These are phyloP conservation scores for Thinopyrum elongatum DNA, from an alignment of 176 grass and related monocot genomes.

Conservation along the genomic window DNA sequence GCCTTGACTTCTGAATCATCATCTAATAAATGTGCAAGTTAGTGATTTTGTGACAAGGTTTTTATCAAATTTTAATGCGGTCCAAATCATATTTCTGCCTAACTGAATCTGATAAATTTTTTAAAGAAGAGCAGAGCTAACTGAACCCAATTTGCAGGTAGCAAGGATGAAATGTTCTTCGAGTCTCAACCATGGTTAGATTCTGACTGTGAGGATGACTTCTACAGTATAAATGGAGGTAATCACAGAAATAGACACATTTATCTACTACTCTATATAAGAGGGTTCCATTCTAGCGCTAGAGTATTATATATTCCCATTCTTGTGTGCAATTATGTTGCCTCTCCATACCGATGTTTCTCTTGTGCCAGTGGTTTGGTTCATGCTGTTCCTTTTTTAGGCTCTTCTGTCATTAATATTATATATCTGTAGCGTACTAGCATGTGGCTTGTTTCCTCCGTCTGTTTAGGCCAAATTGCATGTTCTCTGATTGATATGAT, in stretches of 20 bases:
- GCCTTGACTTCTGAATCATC: background rate
- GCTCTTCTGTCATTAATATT: constrained; percentile 9
- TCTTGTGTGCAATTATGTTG: background rate
- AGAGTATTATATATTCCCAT: background rate
- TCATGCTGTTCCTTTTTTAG: constrained; percentile 14
- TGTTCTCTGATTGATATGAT: constrained; percentile 28
- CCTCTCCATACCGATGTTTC: constrained; percentile 4
- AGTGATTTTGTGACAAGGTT: background rate
- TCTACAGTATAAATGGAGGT: constrained; percentile 98
- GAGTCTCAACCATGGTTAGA: constrained; percentile 79
- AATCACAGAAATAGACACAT: constrained; percentile 11
- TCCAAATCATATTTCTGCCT: background rate
- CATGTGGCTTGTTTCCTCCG: constrained; percentile 22
- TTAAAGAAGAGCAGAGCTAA: constrained; percentile 16
- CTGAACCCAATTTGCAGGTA: constrained; percentile 43
- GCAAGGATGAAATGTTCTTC: constrained; percentile 87
- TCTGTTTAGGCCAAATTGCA: constrained; percentile 22
- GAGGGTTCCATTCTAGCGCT: background rate
- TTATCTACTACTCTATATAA: background rate
- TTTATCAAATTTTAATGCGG: too few relatives aligned
- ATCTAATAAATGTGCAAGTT: background rate
- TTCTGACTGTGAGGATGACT: constrained; percentile 95
- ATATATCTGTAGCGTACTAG: constrained; percentile 30
- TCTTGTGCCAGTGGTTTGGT: background rate
- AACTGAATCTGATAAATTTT: background rate